phyloP scores from a whole-genome alignment of 1,139 yeast species.

The Blastobotrys aristatus region DNA sequence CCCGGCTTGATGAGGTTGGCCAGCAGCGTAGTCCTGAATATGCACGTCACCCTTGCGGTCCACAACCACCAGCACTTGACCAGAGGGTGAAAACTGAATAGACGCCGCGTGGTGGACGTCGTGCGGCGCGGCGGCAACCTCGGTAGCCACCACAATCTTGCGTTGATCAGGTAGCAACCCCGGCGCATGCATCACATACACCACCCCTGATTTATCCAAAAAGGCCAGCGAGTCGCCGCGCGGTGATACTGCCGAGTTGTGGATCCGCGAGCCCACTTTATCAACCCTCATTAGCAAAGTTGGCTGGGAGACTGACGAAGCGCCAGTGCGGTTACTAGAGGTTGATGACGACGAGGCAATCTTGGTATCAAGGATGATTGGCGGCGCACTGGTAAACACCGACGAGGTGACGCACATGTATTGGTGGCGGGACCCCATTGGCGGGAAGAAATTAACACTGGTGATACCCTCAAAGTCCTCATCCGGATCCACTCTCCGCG shows the following conservation, averaged over 20 bases:
- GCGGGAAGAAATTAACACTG: conserved; percentile 64
- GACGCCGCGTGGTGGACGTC: conserved; percentile 55
- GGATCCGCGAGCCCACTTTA: conserved; percentile 79
- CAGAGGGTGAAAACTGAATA: conserved; percentile 68
- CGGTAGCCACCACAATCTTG: conserved; percentile 67
- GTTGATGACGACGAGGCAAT: conserved; percentile 33
- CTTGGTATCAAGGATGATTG: conserved; percentile 55
- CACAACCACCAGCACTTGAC: conserved; percentile 67
- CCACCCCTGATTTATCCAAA: conserved; percentile 69
- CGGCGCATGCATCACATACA: conserved; percentile 65
- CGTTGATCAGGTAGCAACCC: conserved; percentile 41
- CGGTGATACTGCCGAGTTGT: conserved; percentile 70
- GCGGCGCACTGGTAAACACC: conserved; percentile 54
- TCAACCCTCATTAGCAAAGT: conserved; percentile 54
- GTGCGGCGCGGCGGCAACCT: conserved; percentile 64
- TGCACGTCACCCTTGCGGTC: conserved; percentile 78
- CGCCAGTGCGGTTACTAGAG: conserved; percentile 17
- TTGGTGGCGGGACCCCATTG: conserved; percentile 27
- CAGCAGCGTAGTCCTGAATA: conserved; percentile 85
- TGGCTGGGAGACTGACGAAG: conserved; percentile 46
- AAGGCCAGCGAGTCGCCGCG: conserved; percentile 82
- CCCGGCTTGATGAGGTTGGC: conserved; percentile 72
- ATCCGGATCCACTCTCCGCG: conserved; percentile 54
- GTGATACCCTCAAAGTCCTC: conserved; percentile 81
- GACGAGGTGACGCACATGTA: conserved; percentile 58